A percentile compares a stretch with the other conserved stretches of the same genome.
phyloP scores from a whole-genome alignment of 164 flowering plant species.

The Brasenia schreberi region DNA sequence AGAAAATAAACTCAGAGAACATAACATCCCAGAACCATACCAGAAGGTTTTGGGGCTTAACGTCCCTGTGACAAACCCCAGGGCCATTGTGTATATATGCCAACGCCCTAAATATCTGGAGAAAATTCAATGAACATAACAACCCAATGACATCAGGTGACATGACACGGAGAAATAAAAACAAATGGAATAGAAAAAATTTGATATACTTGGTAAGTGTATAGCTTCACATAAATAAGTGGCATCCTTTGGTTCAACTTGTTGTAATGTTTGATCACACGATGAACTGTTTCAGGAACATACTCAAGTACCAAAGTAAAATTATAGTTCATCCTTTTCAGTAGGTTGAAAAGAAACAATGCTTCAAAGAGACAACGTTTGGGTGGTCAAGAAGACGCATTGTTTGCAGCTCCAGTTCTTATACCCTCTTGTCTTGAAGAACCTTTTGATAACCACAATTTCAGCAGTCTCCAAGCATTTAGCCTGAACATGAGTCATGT shows the following conservation, averaged over 20 bases:
- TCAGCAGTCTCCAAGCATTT: conserved; percentile 93
- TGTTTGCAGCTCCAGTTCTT: conserved; percentile 82
- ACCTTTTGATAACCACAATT: conserved; percentile 91
- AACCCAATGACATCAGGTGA: neutral
- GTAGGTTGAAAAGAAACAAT: conserved; percentile 95
- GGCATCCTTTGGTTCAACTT: conserved; percentile 85
- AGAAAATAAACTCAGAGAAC: neutral
- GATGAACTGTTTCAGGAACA: conserved; percentile 79
- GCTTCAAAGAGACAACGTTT: conserved; percentile 77
- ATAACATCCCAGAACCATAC: conserved; percentile 19
- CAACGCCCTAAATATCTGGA: conserved; percentile 84
- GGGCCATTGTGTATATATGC: conserved; percentile 68
- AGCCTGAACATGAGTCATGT: conserved; percentile 31
- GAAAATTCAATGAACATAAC: neutral
- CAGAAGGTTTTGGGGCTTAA: conserved; percentile 94
- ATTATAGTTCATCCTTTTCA: conserved; percentile 74
- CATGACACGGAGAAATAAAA: neutral
- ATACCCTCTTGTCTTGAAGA: conserved; percentile 81
- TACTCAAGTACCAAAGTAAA: conserved; percentile 93
- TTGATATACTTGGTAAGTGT: conserved; percentile 53
- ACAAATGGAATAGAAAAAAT: neutral
- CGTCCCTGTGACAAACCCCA: conserved; percentile 57
- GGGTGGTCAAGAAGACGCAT: conserved; percentile 97
- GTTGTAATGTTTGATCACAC: conserved; percentile 67
- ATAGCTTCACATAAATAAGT: conserved; percentile 79